phyloP scores from a whole-genome alignment of 202 grass and related monocot genomes.

The Bolboschoenoplectus hybrid region DNA sequence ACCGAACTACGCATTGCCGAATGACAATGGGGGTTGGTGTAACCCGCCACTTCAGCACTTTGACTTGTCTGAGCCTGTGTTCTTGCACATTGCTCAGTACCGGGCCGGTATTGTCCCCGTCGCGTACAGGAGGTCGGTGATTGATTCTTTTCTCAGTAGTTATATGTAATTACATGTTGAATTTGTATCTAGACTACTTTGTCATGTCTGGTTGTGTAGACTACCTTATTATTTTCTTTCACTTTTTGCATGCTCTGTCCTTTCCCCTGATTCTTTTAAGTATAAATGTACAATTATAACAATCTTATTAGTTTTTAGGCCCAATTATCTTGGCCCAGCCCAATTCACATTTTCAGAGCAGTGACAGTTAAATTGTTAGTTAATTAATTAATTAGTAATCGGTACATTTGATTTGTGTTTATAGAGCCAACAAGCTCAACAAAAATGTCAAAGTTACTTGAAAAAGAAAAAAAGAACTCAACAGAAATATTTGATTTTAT shows the following conservation, averaged over 20 bases:
- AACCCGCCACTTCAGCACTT: slow-evolving; percentile 76
- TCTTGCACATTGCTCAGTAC: slow-evolving; percentile 66
- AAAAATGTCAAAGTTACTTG: background rate
- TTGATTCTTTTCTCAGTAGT: background rate
- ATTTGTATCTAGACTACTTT: background rate
- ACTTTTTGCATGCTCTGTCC: background rate
- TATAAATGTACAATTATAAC: background rate
- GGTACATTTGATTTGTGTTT: background rate
- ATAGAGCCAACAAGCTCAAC: background rate
- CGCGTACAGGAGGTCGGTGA: slow-evolving; percentile 59
- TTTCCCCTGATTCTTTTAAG: background rate
- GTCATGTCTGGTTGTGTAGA: background rate
- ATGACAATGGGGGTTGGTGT: slow-evolving; percentile 62
- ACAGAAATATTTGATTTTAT: too few species aligned
- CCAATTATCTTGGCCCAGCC: slow-evolving; percentile 8
- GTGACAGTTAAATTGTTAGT: too few species aligned
- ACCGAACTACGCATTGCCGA: slow-evolving; percentile 58
- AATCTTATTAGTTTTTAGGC: background rate
- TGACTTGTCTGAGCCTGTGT: slow-evolving; percentile 80
- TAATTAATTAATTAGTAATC: background rate
- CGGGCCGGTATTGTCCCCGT: slow-evolving; percentile 70
- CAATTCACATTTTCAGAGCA: slow-evolving; percentile 1
- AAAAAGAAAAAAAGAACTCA: too few species aligned
- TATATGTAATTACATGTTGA: background rate
- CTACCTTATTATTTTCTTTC: background rate